Percentiles rank a stretch among this genome's conserved stretches.
Evolutionary conservation across 352 stramenopile genomes (phyloP).

Genomic region (Phytopythium sindhum): DNA sequence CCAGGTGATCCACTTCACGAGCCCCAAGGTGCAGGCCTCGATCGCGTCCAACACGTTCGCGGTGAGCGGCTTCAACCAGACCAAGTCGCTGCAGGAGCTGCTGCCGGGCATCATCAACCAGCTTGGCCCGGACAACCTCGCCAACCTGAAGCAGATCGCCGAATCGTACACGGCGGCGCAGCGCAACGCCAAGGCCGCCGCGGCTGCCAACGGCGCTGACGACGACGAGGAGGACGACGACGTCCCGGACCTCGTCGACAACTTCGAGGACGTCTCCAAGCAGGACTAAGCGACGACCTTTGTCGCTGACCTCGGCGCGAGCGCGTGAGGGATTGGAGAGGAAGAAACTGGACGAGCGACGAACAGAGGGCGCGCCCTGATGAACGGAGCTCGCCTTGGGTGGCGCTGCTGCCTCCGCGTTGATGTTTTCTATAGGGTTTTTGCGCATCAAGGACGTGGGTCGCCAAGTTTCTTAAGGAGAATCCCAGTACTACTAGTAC

Average conservation of each 20-base stretch:
- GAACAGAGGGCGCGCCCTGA: background rate
- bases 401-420: constrained; percentile 4
- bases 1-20: constrained; percentile 98
- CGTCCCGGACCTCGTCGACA: constrained; percentile 97
- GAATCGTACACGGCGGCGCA: constrained; percentile 83
- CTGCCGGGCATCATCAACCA: constrained; percentile 98
- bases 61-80: constrained; percentile 93
- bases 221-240: constrained; percentile 95
- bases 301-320: constrained; percentile 5
- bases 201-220: constrained; percentile 33
- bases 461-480: constrained; percentile 37
- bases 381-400: background rate
- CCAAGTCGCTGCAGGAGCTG: constrained; percentile 97
- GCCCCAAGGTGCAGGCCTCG: constrained; percentile 97
- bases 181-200: constrained; percentile 71
- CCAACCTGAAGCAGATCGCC: constrained; percentile 94
- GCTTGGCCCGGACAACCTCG: constrained; percentile 96
- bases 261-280: constrained; percentile 97
- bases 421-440: constrained; percentile 29
- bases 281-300: constrained; percentile 62
- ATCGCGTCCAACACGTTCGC: constrained; percentile 99
- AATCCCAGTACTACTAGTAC: constrained; percentile 63
- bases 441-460: constrained; percentile 33
- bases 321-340: background rate
- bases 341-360: constrained; percentile 3